Conservation (phyloP, 106 monocot species). For the Phalaenopsis equestris region DNA sequence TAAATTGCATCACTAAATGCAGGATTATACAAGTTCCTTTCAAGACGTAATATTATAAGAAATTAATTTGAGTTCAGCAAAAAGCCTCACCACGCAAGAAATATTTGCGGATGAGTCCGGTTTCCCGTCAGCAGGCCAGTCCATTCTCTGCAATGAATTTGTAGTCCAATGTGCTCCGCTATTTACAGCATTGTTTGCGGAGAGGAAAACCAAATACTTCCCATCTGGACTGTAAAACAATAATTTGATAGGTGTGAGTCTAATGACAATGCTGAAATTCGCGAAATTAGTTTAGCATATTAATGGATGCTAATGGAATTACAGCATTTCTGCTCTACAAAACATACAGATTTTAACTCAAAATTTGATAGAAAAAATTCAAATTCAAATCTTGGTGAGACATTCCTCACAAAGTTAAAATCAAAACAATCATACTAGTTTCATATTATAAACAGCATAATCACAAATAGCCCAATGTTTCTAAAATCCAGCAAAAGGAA, state of each 20-base stretch:
- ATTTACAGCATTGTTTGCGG: conserved; percentile 81
- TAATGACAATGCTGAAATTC: neutral
- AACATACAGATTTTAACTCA: neutral
- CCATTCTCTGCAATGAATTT: conserved; percentile 81
- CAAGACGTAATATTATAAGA: neutral
- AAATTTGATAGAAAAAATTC: neutral
- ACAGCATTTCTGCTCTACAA: neutral
- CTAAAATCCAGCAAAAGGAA: neutral
- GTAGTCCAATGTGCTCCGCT: conserved; percentile 89
- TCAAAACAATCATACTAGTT: neutral
- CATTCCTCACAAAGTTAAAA: neutral
- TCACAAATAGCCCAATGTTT: neutral
- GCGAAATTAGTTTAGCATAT: neutral
- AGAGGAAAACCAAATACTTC: conserved; percentile 76
- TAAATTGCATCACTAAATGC: conserved; percentile 3
- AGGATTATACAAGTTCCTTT: neutral
- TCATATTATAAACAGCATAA: neutral
- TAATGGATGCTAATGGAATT: neutral
- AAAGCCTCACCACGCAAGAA: conserved; percentile 55
- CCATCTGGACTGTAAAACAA: conserved; percentile 84
- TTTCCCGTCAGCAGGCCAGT: conserved; percentile 58
- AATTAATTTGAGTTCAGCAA: neutral
- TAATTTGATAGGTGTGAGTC: conserved; percentile 7
- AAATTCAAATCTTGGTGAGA: neutral
- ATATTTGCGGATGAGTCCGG: conserved; percentile 30